Evolutionary conservation across 176 grass and related monocot species (phyloP).

Genomic region (Chrysopogon serrulatus): DNA sequence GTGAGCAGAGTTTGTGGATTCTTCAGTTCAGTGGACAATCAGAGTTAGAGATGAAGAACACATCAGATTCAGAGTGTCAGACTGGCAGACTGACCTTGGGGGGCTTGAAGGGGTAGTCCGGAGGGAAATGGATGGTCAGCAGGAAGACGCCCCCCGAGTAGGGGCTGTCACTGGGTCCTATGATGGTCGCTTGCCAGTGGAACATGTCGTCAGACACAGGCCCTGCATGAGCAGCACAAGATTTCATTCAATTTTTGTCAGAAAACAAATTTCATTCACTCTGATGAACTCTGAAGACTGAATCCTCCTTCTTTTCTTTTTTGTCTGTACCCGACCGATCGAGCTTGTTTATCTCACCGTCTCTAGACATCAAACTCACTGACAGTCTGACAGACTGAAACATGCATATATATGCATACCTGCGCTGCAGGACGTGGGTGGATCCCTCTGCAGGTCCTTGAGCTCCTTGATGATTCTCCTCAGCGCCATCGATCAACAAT

Average conservation of each 20-base stretch:
- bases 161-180: conserved; percentile 59
- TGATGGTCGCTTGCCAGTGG: conserved; percentile 92
- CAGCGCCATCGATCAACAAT: conserved; percentile 39
- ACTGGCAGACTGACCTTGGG: conserved; percentile 26
- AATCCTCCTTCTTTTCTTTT: background rate
- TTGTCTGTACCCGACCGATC: background rate
- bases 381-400: no score
- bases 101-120: conserved; percentile 81
- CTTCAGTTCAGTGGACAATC: no score
- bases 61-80: no score
- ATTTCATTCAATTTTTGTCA: background rate
- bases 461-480: conserved; percentile 90
- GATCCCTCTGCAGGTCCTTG: conserved; percentile 90
- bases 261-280: background rate
- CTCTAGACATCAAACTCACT: background rate
- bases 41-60: no score
- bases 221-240: conserved; percentile 19
- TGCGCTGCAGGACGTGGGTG: conserved; percentile 85
- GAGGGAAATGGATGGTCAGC: conserved; percentile 66
- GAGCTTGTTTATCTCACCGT: background rate
- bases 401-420: conserved; percentile 11
- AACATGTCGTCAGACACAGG: conserved; percentile 84
- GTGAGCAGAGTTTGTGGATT: no score
- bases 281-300: background rate
- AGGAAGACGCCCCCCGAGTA: conserved; percentile 62